Base-by-base conservation (phyloP, 345 rosid genomes). In the Eucalyptus albens region DNA sequence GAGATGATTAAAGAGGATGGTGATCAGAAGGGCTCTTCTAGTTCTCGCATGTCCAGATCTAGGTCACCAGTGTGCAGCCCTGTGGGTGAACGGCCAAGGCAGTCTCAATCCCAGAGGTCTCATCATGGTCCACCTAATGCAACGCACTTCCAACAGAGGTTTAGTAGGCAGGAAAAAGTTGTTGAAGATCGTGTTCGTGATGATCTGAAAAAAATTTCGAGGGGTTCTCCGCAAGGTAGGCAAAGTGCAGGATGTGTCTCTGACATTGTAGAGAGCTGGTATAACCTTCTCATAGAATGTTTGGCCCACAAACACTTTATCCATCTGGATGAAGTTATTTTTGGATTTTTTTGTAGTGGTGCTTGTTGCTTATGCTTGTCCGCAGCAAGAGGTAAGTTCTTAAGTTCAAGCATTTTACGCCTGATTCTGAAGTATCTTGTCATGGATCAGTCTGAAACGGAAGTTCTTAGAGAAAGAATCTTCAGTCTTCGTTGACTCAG, bases 171-270 rank as follows among this genome's bases (percentile, higher is more conserved):
- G 86, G 97, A 97, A 90, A 97, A 94, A 86, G 96, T 92, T 90
- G 87, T 90, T 87, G 99, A 95, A 90, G 96, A 95, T 87, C 94
- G 93, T 90, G 92, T 94, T 87, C 97, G 95, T 87, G 97, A 95
- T 90, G 96, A 95, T 93, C 90, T 93, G 80, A 96, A 94, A 87
- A 98, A 92, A 91, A 90, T 95, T 86, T 88, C 97, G 88, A 96
- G 96, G 92, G 94, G 92, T 95, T 96, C 99, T 91, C 99, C 99
- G 91, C 99, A 97, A 98, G 99, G 99, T 97, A 98, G 99, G 99
- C 92, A 94, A 92, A 92, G 94, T 95, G 91, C 96, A 94, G 97
- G 95, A 94, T 94, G 89, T 93, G 92, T 95, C 94, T 94, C 93
- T 90, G 93, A 93, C 93, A 92, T 94, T 88, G 90, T 95, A 93